Evolutionary conservation across 768 basidiomycete species (phyloP).

Genomic region (Favolaschia claudopus): DNA sequence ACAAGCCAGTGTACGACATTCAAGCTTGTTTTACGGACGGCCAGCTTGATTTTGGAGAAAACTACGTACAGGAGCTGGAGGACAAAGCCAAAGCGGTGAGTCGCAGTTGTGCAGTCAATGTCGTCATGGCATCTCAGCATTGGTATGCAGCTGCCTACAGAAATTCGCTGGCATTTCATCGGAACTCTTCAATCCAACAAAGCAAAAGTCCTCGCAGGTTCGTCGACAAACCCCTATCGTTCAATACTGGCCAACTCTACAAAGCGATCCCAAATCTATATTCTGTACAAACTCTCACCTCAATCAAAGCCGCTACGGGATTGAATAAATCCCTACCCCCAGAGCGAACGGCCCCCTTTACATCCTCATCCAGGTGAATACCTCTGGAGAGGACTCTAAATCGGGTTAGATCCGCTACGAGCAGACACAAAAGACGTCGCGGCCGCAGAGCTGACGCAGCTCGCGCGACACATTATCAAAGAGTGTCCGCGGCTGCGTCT

Average conservation of each 20-base stretch:
- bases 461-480: conserved; percentile 75
- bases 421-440: conserved; percentile 38
- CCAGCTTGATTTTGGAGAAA: conserved; percentile 95
- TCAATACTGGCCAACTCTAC: not conserved
- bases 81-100: conserved; percentile 82
- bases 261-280: conserved; percentile 89
- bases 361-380: conserved; percentile 93
- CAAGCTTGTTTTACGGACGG: conserved; percentile 81
- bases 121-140: not conserved
- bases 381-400: conserved; percentile 91
- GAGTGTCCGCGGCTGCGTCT: conserved; percentile 80
- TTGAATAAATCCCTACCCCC: conserved; percentile 75
- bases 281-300: conserved; percentile 86
- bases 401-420: conserved; percentile 79
- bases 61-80: conserved; percentile 92
- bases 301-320: conserved; percentile 78
- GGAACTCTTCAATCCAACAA: conserved; percentile 95
- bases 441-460: conserved; percentile 61
- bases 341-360: conserved; percentile 71
- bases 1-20: conserved; percentile 90
- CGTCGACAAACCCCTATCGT: conserved; percentile 19
- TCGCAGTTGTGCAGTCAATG: conserved; percentile 10
- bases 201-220: conserved; percentile 87
- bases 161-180: conserved; percentile 97
- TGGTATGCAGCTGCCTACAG: conserved; percentile 71